A percentile compares a stretch with the other conserved stretches of the same genome.
Evolutionary conservation across 768 basidiomycete genomes (phyloP).

Genomic region (Boletus subparvulus): DNA sequence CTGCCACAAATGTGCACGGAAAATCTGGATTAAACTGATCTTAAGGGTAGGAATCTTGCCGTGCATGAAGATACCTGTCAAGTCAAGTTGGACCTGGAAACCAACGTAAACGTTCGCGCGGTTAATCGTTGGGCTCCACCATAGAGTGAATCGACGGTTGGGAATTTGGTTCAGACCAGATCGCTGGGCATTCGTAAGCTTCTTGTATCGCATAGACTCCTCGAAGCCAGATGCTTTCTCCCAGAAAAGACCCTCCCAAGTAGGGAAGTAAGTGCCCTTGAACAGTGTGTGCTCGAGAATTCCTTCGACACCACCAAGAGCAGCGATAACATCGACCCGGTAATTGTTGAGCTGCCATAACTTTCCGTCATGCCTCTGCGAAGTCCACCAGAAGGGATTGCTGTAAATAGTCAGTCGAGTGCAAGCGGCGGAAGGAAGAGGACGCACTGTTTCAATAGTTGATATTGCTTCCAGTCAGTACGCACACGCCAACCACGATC

Average conservation of each 20-base stretch:
- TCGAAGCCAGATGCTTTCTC: conserved; percentile 98
- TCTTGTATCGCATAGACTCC: conserved; percentile 94
- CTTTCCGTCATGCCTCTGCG: conserved; percentile 94
- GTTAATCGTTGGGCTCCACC: conserved; percentile 99
- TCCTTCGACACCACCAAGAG: conserved; percentile 92
- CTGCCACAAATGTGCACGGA: conserved; percentile 99
- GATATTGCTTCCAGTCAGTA: conserved; percentile 98
- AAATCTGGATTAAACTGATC: conserved; percentile 99
- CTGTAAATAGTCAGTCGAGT: conserved; percentile 37
- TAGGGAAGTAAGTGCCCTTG: conserved; percentile 97
- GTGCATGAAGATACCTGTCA: conserved; percentile 98
- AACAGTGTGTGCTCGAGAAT: conserved; percentile 97
- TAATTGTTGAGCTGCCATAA: conserved; percentile 98
- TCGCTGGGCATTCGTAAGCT: conserved; percentile 96
- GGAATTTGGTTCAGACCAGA: conserved; percentile 98
- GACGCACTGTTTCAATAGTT: conserved; percentile 82
- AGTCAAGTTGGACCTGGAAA: conserved; percentile 99
- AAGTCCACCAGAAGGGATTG: conserved; percentile 99
- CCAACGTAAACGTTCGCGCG: conserved; percentile 99
- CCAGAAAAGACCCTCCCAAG: conserved; percentile 99
- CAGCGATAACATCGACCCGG: conserved; percentile 98
- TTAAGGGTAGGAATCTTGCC: conserved; percentile 98
- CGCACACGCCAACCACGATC: conserved; percentile 99
- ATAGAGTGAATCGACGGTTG: conserved; percentile 97
- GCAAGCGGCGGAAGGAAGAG: not conserved